Conservation (phyloP, 129 eudicot genomes). For the Helianthus annuus region HanXRQr2.0-SUNRISE NC_035446.2:169904415-169904914, state of each 20-base stretch:
- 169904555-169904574: conserved; percentile 98
- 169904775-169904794: conserved; percentile 73
- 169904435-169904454: no score
- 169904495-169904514: conserved; percentile 21
- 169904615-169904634: conserved; percentile 60
- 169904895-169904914: conserved; percentile 74
- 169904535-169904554: conserved; percentile 74
- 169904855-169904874: conserved; percentile 85
- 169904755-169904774: conserved; percentile 88
- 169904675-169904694: conserved; percentile 49
- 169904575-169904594: conserved; percentile 64
- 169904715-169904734: conserved; percentile 62
- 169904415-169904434: no score
- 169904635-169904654: conserved; percentile 85
- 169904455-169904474: conserved; percentile 1
- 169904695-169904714: conserved; percentile 56
- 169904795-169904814: conserved; percentile 69
- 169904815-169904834: conserved; percentile 98
- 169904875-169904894: conserved; percentile 84
- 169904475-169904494: not conserved
- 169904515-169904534: conserved; percentile 91
- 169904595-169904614: conserved; percentile 38
- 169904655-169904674: conserved; percentile 68
- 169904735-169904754: conserved; percentile 77
- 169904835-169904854: conserved; percentile 98